Base-by-base conservation (phyloP, 768 basidiomycete species). In the Leccinum sublutescens region DNA sequence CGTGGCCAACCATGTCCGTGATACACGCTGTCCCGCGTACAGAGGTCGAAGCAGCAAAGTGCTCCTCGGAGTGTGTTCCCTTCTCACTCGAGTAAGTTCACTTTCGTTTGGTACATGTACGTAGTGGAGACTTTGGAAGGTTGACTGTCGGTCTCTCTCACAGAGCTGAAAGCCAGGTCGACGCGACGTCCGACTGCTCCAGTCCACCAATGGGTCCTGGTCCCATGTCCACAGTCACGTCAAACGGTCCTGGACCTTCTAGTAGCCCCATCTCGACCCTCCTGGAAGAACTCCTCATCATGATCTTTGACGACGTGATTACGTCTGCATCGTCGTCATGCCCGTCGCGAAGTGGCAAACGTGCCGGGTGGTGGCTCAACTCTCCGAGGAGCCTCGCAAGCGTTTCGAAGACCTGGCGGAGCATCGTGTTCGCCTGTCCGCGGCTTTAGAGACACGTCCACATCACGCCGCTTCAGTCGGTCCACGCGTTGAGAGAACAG, bases 401-500 rank as follows among this genome's bases (percentile, higher is more conserved):
- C 12, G 64, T 69, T 45, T 68, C 60, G 31, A 61, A 38, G 47
- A 6, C 27, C 2, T 69, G 67, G 67, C 58, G 57, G 34, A 12
- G 50, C 52, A n/a, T 66, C 2, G 43, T 57, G 14, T 69, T 58
- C 14, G 47, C 54, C 34, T 69, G 60, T 33, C 67, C 67, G 1
- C 52, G 15, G 33, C 64, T 68, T 55, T 68, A 67, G 67, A 66
- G 50, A 62, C 14, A 54, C 15, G 58, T 68, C 14, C 49, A 69
- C 21, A 29, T 68, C 19, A 58, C 64, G 5, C 67, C 64, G 8
- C 5, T 27, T 21, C 62, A 64, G 48, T 54, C 68, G 9, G 23
- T 57, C 2, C 25, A 9, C 36, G 27, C 55, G 0, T 33, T 67
- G 50, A 59, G 51, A 29, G 67, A 66, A 45, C 67, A 69, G 3